A percentile compares a stretch with the other conserved stretches of the same genome.
Evolutionary conservation across 2,329 filamentous ascomycete genomes (phyloP).

Genomic region (Alternaria alternata): DNA sequence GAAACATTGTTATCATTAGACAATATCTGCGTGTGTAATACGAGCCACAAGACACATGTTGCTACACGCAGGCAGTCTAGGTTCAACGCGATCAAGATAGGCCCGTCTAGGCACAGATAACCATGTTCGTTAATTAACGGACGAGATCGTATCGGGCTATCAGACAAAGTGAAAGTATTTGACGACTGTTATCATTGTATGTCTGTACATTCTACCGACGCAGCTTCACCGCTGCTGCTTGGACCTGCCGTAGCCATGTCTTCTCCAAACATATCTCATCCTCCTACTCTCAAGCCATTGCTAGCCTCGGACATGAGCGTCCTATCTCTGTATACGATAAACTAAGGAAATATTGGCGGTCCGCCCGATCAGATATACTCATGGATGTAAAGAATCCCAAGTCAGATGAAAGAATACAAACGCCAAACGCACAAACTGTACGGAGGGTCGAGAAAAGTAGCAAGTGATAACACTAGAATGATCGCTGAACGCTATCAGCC

Average conservation of each 20-base stretch:
- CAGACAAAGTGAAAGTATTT: background rate
- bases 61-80: conserved; percentile 7
- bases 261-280: conserved; percentile 17
- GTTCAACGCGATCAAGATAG: background rate
- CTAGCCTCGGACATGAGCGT: conserved; percentile 15
- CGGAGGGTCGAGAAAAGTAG: conserved; percentile 7
- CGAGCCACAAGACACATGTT: background rate
- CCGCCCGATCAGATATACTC: conserved; percentile 15
- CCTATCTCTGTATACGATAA: conserved; percentile 18
- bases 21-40: background rate
- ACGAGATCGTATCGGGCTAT: background rate
- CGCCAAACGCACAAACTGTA: conserved; percentile 4
- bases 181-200: conserved; percentile 22
- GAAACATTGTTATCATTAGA: background rate
- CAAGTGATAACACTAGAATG: conserved; percentile 32
- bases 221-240: conserved; percentile 19
- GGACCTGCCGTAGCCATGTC: conserved; percentile 30
- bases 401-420: conserved; percentile 11
- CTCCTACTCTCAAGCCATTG: conserved; percentile 18
- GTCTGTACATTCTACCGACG: conserved; percentile 26
- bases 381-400: conserved; percentile 9
- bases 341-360: conserved; percentile 18
- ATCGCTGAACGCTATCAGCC: conserved; percentile 48
- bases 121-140: background rate
- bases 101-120: background rate